Evolutionary conservation across 1,284 basidiomycete species (phyloP).

Genomic region (Takashimella koratensis): DNA sequence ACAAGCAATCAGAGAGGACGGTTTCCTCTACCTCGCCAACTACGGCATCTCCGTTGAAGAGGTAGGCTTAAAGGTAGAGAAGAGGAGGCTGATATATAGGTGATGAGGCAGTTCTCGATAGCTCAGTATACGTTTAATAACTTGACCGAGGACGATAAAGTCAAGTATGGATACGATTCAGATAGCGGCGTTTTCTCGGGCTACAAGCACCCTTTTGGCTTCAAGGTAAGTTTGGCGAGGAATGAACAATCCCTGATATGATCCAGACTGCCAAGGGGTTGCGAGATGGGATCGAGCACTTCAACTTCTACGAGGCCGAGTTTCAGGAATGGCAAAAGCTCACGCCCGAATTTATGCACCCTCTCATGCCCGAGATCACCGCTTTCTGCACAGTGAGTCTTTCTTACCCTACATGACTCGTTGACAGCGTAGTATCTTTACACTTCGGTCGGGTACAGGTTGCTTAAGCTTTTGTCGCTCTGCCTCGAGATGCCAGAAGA

Average conservation of each 20-base stretch:
- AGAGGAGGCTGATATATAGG: conserved; percentile 15
- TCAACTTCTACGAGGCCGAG: conserved; percentile 13
- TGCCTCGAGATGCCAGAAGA: conserved; percentile 49
- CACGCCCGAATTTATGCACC: too few species aligned
- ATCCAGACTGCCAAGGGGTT: neutral
- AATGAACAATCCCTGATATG: too few species aligned
- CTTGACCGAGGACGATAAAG: conserved; percentile 36
- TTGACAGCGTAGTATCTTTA: conserved; percentile 29
- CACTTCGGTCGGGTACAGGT: conserved; percentile 34
- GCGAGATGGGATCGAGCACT: conserved; percentile 12
- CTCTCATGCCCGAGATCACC: conserved; percentile 43
- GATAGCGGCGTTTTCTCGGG: conserved; percentile 37
- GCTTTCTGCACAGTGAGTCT: too few species aligned
- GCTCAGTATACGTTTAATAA: conserved; percentile 31
- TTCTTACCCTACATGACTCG: too few species aligned
- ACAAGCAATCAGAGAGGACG: conserved; percentile 13
- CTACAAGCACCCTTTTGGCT: conserved; percentile 50
- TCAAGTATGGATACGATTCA: conserved; percentile 10
- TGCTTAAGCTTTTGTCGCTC: conserved; percentile 45
- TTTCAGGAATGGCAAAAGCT: too few species aligned
- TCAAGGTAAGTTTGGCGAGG: too few species aligned
- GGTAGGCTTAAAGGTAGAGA: too few species aligned
- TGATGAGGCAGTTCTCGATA: conserved; percentile 35
- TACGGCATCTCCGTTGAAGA: conserved; percentile 9
- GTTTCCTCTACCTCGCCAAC: conserved; percentile 19